These are phyloP conservation scores for Neurospora pannonica DNA, from an alignment of 495 filamentous ascomycete species.

Conservation along the genomic window DNA sequence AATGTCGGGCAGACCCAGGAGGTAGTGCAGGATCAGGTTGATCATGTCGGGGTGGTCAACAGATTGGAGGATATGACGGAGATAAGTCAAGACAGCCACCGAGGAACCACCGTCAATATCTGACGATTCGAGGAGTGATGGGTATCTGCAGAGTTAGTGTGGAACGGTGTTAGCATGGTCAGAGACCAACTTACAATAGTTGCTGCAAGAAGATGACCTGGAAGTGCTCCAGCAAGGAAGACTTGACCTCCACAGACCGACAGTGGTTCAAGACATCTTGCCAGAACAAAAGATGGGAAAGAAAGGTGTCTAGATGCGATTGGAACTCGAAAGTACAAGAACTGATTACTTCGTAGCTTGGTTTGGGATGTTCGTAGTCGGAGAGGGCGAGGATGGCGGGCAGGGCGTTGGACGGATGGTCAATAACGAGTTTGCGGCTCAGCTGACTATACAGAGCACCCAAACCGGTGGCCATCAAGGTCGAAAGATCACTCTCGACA, in stretches of 20 bases:
- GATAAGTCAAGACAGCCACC: conserved; percentile 89
- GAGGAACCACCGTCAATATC: conserved; percentile 95
- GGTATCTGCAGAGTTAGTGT: conserved; percentile 54
- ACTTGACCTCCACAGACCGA: conserved; percentile 79
- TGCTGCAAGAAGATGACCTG: conserved; percentile 94
- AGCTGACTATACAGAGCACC: conserved; percentile 95
- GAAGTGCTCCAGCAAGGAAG: conserved; percentile 90
- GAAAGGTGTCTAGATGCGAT: conserved; percentile 78
- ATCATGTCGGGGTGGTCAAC: conserved; percentile 89
- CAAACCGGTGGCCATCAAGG: conserved; percentile 90
- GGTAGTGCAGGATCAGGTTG: conserved; percentile 84
- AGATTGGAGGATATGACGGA: conserved; percentile 79
- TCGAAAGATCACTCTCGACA: conserved; percentile 91
- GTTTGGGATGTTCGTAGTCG: conserved; percentile 58
- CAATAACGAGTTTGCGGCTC: conserved; percentile 62
- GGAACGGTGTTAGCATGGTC: background rate
- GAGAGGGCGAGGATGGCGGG: conserved; percentile 79
- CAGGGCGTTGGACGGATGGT: conserved; percentile 51
- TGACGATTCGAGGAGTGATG: conserved; percentile 89
- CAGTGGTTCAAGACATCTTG: conserved; percentile 97
- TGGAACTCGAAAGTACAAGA: conserved; percentile 63
- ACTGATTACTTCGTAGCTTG: conserved; percentile 57
- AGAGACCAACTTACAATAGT: conserved; percentile 57
- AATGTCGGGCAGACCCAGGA: conserved; percentile 64
- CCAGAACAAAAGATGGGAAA: conserved; percentile 94